A percentile compares a stretch with the other conserved stretches of the same genome.
These are phyloP conservation scores for Boletus austroedulis DNA, from an alignment of 1,284 basidiomycete genomes.

Conservation along the genomic window DNA sequence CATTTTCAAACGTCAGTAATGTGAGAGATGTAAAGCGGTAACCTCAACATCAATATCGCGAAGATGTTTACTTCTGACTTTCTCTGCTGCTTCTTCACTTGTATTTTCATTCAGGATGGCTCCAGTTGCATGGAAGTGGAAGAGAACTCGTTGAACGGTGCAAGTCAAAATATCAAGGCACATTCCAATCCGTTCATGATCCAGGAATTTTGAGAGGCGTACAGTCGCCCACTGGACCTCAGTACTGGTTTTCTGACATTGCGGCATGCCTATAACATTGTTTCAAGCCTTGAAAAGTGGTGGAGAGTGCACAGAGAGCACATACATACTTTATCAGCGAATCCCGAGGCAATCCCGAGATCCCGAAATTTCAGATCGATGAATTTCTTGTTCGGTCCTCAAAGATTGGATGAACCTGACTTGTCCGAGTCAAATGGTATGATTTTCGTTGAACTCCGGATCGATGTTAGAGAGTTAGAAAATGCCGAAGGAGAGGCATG, in stretches of 20 bases:
- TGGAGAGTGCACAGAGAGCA: too few species aligned
- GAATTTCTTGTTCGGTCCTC: not conserved
- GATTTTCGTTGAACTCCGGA: too few species aligned
- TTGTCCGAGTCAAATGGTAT: not conserved
- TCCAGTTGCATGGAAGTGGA: too few species aligned
- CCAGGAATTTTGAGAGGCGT: not conserved
- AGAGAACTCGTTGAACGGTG: not conserved
- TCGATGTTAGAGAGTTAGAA: not conserved
- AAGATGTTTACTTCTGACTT: not conserved
- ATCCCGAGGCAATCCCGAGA: not conserved
- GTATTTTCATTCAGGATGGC: too few species aligned
- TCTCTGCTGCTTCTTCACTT: too few species aligned
- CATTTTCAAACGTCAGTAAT: not conserved
- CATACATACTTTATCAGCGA: too few species aligned
- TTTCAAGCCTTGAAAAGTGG: too few species aligned
- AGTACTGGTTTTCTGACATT: too few species aligned
- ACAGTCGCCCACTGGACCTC: too few species aligned
- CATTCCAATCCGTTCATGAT: not conserved
- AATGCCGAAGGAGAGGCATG: not conserved
- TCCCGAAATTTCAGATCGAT: not conserved
- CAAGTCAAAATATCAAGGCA: not conserved
- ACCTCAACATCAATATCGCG: not conserved
- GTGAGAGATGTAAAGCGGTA: not conserved
- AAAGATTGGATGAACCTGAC: not conserved
- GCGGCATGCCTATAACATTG: too few species aligned